Evolutionary conservation across 805 yeast genomes (phyloP).

Genomic region (Candida incommunis): DNA sequence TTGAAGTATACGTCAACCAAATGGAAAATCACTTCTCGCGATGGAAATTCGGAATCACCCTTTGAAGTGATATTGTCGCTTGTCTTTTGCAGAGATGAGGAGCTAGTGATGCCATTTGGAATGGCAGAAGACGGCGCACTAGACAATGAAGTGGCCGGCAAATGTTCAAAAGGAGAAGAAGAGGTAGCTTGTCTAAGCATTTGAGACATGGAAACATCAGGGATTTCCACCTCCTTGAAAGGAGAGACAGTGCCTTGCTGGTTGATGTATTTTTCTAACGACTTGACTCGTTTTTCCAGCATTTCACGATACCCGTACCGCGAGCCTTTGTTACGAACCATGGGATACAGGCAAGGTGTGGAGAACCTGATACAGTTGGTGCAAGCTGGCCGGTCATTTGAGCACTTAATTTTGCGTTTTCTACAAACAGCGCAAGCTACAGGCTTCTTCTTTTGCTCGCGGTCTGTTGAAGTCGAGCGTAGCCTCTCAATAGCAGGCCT

Average conservation of each 20-base stretch:
- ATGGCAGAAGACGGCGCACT: not conserved
- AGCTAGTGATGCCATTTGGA: not conserved
- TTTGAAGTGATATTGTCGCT: no score
- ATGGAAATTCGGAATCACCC: not conserved
- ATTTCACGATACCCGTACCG: constrained; percentile 21
- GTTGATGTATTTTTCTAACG: constrained; percentile 9
- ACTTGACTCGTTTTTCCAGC: constrained; percentile 13
- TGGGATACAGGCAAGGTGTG: constrained; percentile 22
- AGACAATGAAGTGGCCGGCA: not conserved
- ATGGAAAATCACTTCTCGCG: not conserved
- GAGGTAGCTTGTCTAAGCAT: not conserved
- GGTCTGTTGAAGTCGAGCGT: no score
- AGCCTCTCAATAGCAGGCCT: no score
- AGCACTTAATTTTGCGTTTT: constrained; percentile 24
- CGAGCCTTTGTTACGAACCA: constrained; percentile 22
- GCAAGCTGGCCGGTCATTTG: constrained; percentile 25
- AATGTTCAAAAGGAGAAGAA: not conserved
- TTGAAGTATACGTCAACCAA: not conserved
- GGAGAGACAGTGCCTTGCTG: not conserved
- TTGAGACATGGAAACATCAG: not conserved
- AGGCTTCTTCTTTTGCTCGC: constrained; percentile 13
- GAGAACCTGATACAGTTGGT: constrained; percentile 20
- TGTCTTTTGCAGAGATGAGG: no score
- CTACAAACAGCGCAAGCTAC: constrained; percentile 23
- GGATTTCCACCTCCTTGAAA: not conserved